phyloP scores from a whole-genome alignment of 208 protist species.

The Wallacemonas collosoma region DNA sequence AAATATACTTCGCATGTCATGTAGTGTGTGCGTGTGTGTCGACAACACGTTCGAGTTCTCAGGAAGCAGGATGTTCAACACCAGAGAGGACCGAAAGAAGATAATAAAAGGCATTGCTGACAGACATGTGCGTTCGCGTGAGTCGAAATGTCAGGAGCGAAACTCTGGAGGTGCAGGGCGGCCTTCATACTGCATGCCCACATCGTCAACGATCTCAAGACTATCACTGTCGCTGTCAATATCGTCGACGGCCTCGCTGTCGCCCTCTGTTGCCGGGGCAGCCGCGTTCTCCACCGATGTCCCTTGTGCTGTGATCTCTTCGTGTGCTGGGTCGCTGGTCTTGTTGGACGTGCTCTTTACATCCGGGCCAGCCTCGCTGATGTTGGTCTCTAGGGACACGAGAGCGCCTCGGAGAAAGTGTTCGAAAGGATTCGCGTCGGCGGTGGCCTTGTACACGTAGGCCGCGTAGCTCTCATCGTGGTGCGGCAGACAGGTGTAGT shows the following conservation, averaged over 20 bases:
- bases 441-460: slow-evolving; percentile 79
- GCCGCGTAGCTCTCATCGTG: slow-evolving; percentile 70
- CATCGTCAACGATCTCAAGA: slow-evolving; percentile 69
- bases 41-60: too few relatives aligned
- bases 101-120: too few relatives aligned
- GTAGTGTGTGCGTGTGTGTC: too few relatives aligned
- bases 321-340: not conserved
- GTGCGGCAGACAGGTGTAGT: slow-evolving; percentile 58
- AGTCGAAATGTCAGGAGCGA: not conserved
- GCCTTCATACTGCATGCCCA: slow-evolving; percentile 61
- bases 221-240: not conserved
- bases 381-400: not conserved
- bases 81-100: too few relatives aligned
- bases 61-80: too few relatives aligned
- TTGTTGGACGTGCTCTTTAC: not conserved
- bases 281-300: not conserved
- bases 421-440: slow-evolving; percentile 86
- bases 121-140: not conserved
- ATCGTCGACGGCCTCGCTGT: not conserved
- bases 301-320: not conserved
- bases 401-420: slow-evolving; percentile 28
- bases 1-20: too few relatives aligned
- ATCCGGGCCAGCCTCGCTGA: too few relatives aligned
- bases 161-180: slow-evolving; percentile 1
- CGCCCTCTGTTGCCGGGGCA: not conserved